Base-by-base conservation (phyloP, 2,329 filamentous ascomycete genomes). In the Rutstroemia sp. region DNA sequence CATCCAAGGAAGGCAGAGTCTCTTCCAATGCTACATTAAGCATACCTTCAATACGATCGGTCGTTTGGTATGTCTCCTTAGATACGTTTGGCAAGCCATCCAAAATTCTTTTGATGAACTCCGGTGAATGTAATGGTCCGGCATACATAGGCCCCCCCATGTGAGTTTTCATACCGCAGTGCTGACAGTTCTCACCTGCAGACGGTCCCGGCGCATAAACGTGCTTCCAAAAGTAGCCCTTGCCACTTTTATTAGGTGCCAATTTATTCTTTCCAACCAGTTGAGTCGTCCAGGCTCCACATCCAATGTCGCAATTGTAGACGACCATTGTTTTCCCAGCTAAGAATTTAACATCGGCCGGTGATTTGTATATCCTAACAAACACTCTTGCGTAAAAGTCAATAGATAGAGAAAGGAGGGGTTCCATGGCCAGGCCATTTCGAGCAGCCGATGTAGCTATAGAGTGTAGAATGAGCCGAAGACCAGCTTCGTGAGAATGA, bases 371-470 rank as follows among this genome's bases (percentile, higher is more conserved):
- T 38, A 99, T 80, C 19, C 87, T 83, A 47, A 99, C 86, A 69
- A 97, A 99, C 2, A 96, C 79, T 47, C 95, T 84, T 19, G 87
- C 85, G 69, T 99, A 99, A 71, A 95, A 99, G 71, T 99, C 94
- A 60, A 97, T 96, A 2, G 90, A 96, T 1, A 99, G 80, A 5
- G 90, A 96, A 10, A 99, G 79, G 4, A 96, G 79, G 0, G 94
- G 94, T 71, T 97, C 92, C 58, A 97, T 90, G 0, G 89, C 79
- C 44, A 96, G 76, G 1, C 94, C 92, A 64, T 99, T 95, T 60
- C 86, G 86, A 16, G 87, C 89, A 3, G 90, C 94, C 0, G 90
- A 81, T 0, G 84, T 82, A 2, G 92, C 88, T 57, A 97, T 82
- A 3, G 86, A 82, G 69, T 96, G 83, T 12, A 99, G 73, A 51